Base-by-base conservation (phyloP, 108 stramenopile genomes). In the Pseudonitzschia delicatissima region DNA sequence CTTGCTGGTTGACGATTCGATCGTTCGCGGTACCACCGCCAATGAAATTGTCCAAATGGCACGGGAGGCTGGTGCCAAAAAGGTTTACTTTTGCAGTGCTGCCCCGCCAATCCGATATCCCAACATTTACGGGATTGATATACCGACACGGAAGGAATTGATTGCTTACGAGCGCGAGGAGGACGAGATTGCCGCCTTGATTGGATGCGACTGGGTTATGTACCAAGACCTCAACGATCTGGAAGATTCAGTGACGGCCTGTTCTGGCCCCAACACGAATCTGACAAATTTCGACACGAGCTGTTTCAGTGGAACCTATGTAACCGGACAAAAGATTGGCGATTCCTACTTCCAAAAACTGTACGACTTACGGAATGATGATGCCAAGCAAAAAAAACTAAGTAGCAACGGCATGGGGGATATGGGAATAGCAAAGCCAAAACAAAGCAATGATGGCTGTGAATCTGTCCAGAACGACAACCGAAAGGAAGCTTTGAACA, bases 101-200 rank as follows among this genome's bases (percentile, higher is more conserved):
- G 96, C 97, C 8, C 99, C 99, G 15, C 90, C 97, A n/a, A 97
- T 99, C 73, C 93, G 99, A 12, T 97, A 96, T 73, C 95, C 98
- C 13, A 98, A 98, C 71, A 96, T 97, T 57, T 98, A 98, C 68
- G 99, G 99, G 18, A 97, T 99, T 63, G 98, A 99, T 77, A 98
- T 99, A 77, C 97, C 98, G 28, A 96, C 99, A 26, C 66, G 86
- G 37, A 78, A 87, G 28, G 99, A 99, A 78, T 77, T 99, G 45
- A 88, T 99, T 55, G 99, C 99, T 13, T 91, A 90, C 63, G 78
- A 91, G 55, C 76, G 97, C 25, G 70, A 88, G 15, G 92, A 96
- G 44, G 93, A 81, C 4, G 86, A 96, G 64, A 88, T 96, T 51
- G 90, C 96, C 23, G 73, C 80, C 44, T 76, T 84, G 48, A 87